These are phyloP conservation scores for Terfezia boudieri DNA, from an alignment of 495 filamentous ascomycete genomes.

Conservation along the genomic window DNA sequence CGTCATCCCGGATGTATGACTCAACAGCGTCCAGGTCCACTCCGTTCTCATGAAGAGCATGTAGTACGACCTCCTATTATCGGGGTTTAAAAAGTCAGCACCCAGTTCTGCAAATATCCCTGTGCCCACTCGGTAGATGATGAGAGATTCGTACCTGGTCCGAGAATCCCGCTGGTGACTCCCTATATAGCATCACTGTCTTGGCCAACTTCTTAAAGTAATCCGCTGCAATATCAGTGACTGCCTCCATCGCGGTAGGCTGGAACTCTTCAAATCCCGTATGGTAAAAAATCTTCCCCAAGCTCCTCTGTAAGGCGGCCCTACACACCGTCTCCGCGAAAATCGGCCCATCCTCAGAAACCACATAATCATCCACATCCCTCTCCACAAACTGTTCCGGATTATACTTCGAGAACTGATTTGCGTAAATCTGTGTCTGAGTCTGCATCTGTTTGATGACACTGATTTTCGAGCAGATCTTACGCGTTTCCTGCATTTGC, in stretches of 20 bases:
- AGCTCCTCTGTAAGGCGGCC: constrained; percentile 65
- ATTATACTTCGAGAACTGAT: constrained; percentile 94
- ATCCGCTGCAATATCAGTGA: constrained; percentile 74
- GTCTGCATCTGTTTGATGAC: constrained; percentile 99
- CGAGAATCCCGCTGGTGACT: constrained; percentile 32
- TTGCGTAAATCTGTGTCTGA: constrained; percentile 91
- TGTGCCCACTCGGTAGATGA: background rate
- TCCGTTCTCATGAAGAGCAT: constrained; percentile 62
- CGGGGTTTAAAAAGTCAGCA: background rate
- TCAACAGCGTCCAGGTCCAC: constrained; percentile 64
- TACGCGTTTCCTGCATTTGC: constrained; percentile 92
- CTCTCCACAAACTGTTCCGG: constrained; percentile 73
- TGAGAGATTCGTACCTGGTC: constrained; percentile 23
- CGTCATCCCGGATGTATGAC: constrained; percentile 75
- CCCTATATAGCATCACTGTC: constrained; percentile 58
- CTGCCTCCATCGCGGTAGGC: constrained; percentile 71
- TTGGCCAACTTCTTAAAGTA: constrained; percentile 67
- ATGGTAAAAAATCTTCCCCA: constrained; percentile 88
- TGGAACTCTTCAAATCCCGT: constrained; percentile 96
- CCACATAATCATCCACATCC: constrained; percentile 64
- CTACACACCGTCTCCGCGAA: constrained; percentile 60
- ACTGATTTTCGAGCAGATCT: constrained; percentile 83
- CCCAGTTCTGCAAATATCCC: background rate
- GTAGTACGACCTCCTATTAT: constrained; percentile 56
- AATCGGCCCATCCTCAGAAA: constrained; percentile 68